Conservation (phyloP, 192 early-diverging fungal genomes). For the Backusella macrospora region DNA sequence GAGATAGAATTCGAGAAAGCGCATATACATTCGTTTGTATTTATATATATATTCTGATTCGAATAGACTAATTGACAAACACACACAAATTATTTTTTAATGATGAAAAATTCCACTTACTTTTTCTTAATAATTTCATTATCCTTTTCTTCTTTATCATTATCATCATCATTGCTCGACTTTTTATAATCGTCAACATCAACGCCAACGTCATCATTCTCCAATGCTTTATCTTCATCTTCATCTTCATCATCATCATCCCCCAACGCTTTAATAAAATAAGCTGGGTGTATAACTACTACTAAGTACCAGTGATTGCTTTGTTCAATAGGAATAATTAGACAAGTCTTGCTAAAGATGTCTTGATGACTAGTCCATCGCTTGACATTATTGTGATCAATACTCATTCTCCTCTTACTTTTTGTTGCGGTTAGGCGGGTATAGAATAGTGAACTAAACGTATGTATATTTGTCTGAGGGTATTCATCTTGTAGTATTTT, state of each 20-base stretch:
- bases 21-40: background rate
- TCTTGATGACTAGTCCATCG: background rate
- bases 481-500: slow-evolving; percentile 5
- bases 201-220: background rate
- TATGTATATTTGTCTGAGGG: background rate
- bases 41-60: background rate
- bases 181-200: background rate
- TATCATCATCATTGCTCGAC: background rate
- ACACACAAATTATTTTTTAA: too few relatives aligned
- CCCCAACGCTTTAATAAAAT: background rate
- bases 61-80: too few relatives aligned
- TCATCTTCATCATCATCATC: background rate
- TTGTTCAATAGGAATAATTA: slow-evolving; percentile 5
- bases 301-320: slow-evolving; percentile 15
- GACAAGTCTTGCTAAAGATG: slow-evolving; percentile 3
- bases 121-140: background rate
- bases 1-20: background rate
- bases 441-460: slow-evolving; percentile 17
- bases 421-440: background rate
- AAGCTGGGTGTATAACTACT: background rate
- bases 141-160: background rate
- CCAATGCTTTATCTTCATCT: background rate
- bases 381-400: background rate
- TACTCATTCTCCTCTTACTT: background rate
- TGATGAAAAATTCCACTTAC: background rate